These are phyloP conservation scores for Teunomyces panamensis DNA, from an alignment of 805 yeast genomes.

Conservation along the genomic window DNA sequence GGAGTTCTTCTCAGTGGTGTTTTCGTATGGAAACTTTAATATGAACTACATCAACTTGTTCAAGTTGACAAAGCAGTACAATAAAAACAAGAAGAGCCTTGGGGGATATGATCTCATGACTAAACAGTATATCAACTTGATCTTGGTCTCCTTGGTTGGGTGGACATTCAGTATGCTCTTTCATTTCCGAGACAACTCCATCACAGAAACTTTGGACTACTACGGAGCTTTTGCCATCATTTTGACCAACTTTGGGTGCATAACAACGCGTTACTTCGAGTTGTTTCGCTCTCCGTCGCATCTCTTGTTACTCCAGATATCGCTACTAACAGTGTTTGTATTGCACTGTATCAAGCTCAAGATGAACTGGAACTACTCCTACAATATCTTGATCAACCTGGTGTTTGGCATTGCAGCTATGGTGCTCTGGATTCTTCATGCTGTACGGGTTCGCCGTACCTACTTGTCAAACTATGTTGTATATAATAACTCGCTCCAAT, in stretches of 20 bases:
- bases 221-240: constrained; percentile 40
- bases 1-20: constrained; percentile 33
- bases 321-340: constrained; percentile 16
- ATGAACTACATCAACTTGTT: constrained; percentile 28
- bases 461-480: constrained; percentile 14
- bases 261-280: constrained; percentile 29
- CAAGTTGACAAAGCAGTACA: constrained; percentile 26
- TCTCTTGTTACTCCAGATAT: constrained; percentile 16
- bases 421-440: constrained; percentile 34
- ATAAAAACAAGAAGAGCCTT: constrained; percentile 13
- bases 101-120: constrained; percentile 22
- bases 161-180: constrained; percentile 39
- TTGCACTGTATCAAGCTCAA: constrained; percentile 28
- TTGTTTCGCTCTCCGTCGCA: constrained; percentile 16
- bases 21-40: constrained; percentile 35
- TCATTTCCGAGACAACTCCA: constrained; percentile 35
- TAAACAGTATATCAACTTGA: constrained; percentile 26
- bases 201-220: constrained; percentile 42
- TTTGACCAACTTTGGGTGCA: constrained; percentile 33
- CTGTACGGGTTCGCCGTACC: constrained; percentile 17
- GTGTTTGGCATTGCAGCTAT: constrained; percentile 29
- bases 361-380: constrained; percentile 37
- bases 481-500: constrained; percentile 34
- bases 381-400: constrained; percentile 33
- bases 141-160: constrained; percentile 29